Evolutionary conservation across 1,284 basidiomycete species (phyloP), one percentile per base, ranked within the genome.

Genomic region (Boletus smithii): DNA sequence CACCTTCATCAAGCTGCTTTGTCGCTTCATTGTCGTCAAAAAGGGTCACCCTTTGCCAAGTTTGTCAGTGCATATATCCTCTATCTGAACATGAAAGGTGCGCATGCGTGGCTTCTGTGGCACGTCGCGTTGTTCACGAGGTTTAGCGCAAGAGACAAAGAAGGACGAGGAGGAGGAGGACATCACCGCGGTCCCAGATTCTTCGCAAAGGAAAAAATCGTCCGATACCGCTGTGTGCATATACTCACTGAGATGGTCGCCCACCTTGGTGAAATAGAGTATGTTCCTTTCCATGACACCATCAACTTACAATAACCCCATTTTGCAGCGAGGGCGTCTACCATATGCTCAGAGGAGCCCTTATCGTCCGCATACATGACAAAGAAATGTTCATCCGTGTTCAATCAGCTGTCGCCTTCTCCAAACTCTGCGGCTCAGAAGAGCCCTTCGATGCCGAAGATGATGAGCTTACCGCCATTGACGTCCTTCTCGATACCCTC

Each of bases 201-300:
- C 67, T 67, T 77, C 10, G 89, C 94, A 3, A 97, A 97, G 68
- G 88, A 95, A 73, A 97, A 95, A 73, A 79, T 80, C 45, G 85
- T 91, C 20, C 79, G 94, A 10, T 92, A 87, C n/a, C n/a, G n/a
- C n/a, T n/a, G n/a, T n/a, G n/a, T n/a, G n/a, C n/a, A n/a, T n/a
- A n/a, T n/a, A n/a, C n/a, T n/a, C n/a, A n/a, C n/a, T n/a, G n/a
- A n/a, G n/a, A n/a, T n/a, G n/a, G n/a, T n/a, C n/a, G n/a, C n/a
- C n/a, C n/a, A n/a, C n/a, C n/a, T n/a, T n/a, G n/a, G n/a, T n/a
- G n/a, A n/a, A n/a, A n/a, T n/a, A n/a, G n/a, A n/a, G n/a, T n/a
- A n/a, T n/a, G n/a, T n/a, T n/a, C n/a, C n/a, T n/a, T n/a, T n/a
- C n/a, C n/a, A n/a, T n/a, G n/a, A n/a, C n/a, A n/a, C n/a, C n/a